These are phyloP conservation scores for Fragaria ananassa DNA, from an alignment of 306 rosid species.

Conservation along the genomic window DNA sequence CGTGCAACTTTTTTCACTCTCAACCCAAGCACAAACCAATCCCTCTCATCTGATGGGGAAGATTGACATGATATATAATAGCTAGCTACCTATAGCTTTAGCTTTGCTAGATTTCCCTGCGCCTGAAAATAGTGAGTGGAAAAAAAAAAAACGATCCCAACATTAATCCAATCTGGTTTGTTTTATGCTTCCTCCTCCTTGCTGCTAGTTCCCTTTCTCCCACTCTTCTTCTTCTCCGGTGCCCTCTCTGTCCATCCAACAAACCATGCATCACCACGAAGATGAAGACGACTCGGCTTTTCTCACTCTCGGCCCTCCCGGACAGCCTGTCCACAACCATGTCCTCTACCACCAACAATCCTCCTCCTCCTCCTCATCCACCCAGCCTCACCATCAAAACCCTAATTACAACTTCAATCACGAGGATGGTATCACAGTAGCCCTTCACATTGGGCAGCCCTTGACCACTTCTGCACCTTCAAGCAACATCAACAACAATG, in stretches of 20 bases:
- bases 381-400: conserved; percentile 30
- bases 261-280: conserved; percentile 8
- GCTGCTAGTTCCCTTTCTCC: neutral
- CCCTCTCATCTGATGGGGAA: neutral
- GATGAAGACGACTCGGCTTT: conserved; percentile 63
- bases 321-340: conserved; percentile 29
- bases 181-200: neutral
- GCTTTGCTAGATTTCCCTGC: conserved; percentile 3
- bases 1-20: conserved; percentile 10
- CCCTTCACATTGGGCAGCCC: conserved; percentile 77
- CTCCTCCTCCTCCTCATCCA: conserved; percentile 17
- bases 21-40: neutral
- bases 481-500: conserved; percentile 21
- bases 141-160: neutral
- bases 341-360: conserved; percentile 9
- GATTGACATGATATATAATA: neutral
- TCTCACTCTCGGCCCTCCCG: conserved; percentile 80
- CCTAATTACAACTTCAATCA: conserved; percentile 20
- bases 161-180: neutral
- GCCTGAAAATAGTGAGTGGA: neutral
- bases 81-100: conserved; percentile 2
- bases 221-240: neutral
- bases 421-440: conserved; percentile 60
- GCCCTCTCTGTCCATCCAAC: neutral
- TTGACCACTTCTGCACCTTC: neutral